Evolutionary conservation across 352 stramenopile species (phyloP), one percentile per base, ranked within the genome.

Genomic region (Globisporangium recalcitrans): DNA sequence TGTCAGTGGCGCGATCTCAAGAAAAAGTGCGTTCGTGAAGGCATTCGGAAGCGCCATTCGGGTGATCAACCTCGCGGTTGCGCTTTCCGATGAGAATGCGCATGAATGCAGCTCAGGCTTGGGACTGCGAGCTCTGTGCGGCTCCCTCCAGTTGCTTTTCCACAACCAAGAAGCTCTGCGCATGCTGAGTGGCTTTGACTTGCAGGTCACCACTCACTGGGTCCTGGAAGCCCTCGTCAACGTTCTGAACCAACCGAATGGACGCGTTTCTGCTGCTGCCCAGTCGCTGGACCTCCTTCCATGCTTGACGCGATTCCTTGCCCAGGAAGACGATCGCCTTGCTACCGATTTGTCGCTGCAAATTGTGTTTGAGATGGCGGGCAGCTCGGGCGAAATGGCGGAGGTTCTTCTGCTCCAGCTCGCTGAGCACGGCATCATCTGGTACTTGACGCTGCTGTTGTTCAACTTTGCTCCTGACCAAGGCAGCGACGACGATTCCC

Each of bases 381-480:
- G 77, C 31, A 91, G 82, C 62, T 80, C 75, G 2, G 82, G 82
- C 8, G 80, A 91, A 68, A 91, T 93, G 79, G 85, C 86, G 7
- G 83, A 95, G 69, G 77, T 93, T 24, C 59, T 95, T 7, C 60
- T 93, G 36, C 67, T 93, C 24, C 82, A 91, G 63, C 69, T 95
- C 22, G 86, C 86, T 2, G 81, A 95, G 62, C 82, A 93, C 56
- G 86, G 86, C 27, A 69, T 95, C 22, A 47, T 95, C 29, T 95
- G 86, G 86, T 93, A 93, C 59, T 75, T 95, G 56, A 80, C 84
- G 14, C 65, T 91, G n/a, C 53, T 95, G 38, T 64, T 93, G n/a
- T 93, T 91, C 60, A 67, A 83, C 14, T 88, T 85, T 52, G 65
- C 79, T 13, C 60, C 65, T 1, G 67, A 72, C 10, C 66, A 72